Conservation (phyloP, 441 rosid species). For the Mallotus repandus region DNA sequence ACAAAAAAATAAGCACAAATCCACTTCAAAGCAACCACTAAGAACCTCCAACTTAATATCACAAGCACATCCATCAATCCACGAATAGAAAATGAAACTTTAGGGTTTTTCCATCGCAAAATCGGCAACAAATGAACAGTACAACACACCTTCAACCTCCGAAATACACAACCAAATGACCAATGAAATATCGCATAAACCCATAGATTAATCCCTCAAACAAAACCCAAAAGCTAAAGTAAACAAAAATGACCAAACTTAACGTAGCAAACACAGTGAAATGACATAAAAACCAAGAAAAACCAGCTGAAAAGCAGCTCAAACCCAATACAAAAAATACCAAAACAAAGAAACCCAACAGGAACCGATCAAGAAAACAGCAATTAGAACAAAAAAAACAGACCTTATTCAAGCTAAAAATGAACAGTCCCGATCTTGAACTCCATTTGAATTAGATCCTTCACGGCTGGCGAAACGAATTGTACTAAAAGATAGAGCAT, state of each 20-base stretch:
- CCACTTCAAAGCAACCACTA: constrained; percentile 28
- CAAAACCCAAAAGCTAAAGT: constrained; percentile 38
- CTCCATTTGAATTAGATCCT: constrained; percentile 36
- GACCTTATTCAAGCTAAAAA: constrained; percentile 39
- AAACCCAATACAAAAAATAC: constrained; percentile 16
- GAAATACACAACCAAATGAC: constrained; percentile 30
- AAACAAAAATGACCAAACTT: constrained; percentile 27
- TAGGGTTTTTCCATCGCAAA: constrained; percentile 47
- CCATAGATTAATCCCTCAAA: constrained; percentile 37
- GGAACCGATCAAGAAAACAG: constrained; percentile 9
- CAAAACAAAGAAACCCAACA: constrained; percentile 20
- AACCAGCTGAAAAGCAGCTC: constrained; percentile 36
- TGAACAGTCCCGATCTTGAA: constrained; percentile 23
- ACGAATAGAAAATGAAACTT: constrained; percentile 23
- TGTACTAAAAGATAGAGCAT: constrained; percentile 38
- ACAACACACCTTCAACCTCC: constrained; percentile 10
- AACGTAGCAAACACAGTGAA: constrained; percentile 63
- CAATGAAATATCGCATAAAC: constrained; percentile 35
- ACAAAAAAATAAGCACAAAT: constrained; percentile 19
- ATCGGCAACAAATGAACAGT: constrained; percentile 45
- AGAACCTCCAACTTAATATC: constrained; percentile 15
- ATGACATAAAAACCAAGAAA: constrained; percentile 43
- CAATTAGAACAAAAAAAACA: constrained; percentile 34
- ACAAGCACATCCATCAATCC: constrained; percentile 25
- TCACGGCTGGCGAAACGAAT: constrained; percentile 47